phyloP scores from a whole-genome alignment of 148 eudicot species.

The Limonium bicolor region DNA sequence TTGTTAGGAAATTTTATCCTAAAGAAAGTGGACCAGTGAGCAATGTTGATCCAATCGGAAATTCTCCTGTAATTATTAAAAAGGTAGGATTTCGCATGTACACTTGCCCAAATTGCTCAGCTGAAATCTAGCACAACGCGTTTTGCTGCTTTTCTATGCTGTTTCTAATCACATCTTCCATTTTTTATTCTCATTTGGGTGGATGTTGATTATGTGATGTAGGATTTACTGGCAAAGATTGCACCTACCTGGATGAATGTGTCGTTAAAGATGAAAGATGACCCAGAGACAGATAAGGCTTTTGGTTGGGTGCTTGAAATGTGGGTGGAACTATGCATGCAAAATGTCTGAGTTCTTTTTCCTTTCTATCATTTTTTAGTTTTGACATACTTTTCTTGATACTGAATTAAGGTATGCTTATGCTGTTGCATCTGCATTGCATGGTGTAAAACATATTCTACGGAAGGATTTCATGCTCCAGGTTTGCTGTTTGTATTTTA shows the following conservation, averaged over 20 bases:
- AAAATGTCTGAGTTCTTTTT: neutral
- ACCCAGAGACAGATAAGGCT: slow-evolving; percentile 64
- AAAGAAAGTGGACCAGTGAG: slow-evolving; percentile 79
- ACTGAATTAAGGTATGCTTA: slow-evolving; percentile 71
- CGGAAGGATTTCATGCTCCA: slow-evolving; percentile 93
- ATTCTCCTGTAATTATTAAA: slow-evolving; percentile 71
- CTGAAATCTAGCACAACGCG: too few species aligned
- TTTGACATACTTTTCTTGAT: neutral
- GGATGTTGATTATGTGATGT: neutral
- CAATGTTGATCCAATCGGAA: slow-evolving; percentile 85
- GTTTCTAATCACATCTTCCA: neutral
- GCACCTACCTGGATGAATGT: slow-evolving; percentile 97
- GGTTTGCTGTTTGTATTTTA: slow-evolving; percentile 19
- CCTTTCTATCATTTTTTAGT: slow-evolving; percentile 1
- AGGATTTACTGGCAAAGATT: slow-evolving; percentile 51
- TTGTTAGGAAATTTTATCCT: slow-evolving; percentile 62
- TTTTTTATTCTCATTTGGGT: neutral
- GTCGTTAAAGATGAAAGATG: slow-evolving; percentile 79
- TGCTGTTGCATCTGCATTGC: slow-evolving; percentile 95
- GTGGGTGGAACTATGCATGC: slow-evolving; percentile 17
- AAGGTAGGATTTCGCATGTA: slow-evolving; percentile 27
- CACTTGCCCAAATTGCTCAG: too few species aligned
- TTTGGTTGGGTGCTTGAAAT: slow-evolving; percentile 91
- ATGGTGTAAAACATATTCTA: slow-evolving; percentile 79
- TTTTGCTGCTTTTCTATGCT: neutral